A percentile compares a stretch with the other conserved stretches of the same genome.
phyloP scores from a whole-genome alignment of 2,329 filamentous ascomycete species.

The Colletotrichum viniferum region DNA sequence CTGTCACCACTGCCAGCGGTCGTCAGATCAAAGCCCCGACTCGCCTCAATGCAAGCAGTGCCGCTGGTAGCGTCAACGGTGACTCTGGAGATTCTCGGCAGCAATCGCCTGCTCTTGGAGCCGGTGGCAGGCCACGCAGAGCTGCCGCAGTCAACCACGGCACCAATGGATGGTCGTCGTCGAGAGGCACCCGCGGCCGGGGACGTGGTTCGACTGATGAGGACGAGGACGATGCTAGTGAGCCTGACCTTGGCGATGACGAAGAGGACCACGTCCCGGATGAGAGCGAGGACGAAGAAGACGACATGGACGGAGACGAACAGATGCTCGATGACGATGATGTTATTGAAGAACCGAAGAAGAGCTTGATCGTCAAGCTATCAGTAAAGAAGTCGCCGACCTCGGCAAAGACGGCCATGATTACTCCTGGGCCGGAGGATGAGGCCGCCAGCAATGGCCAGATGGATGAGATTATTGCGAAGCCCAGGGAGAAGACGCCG shows the following conservation, averaged over 20 bases:
- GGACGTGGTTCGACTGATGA: conserved; percentile 54
- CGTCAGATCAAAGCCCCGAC: conserved; percentile 77
- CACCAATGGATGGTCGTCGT: conserved; percentile 52
- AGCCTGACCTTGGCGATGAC: conserved; percentile 78
- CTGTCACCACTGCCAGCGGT: conserved; percentile 80
- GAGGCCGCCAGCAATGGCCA: background rate
- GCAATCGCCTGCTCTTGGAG: conserved; percentile 39
- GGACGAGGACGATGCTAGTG: conserved; percentile 67
- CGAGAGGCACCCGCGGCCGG: conserved; percentile 32
- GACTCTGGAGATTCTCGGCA: conserved; percentile 38
- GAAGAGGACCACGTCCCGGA: conserved; percentile 72
- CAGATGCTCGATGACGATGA: conserved; percentile 61
- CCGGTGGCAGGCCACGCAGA: conserved; percentile 54
- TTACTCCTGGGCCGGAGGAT: conserved; percentile 4
- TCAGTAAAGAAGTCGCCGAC: conserved; percentile 50
- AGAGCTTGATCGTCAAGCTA: conserved; percentile 78
- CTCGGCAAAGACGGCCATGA: background rate
- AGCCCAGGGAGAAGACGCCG: conserved; percentile 10
- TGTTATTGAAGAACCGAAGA: conserved; percentile 47
- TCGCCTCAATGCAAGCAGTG: conserved; percentile 64
- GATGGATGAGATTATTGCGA: conserved; percentile 4
- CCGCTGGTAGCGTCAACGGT: conserved; percentile 49
- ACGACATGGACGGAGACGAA: conserved; percentile 62
- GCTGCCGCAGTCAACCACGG: conserved; percentile 54
- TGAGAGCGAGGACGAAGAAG: conserved; percentile 62